These are phyloP conservation scores for Cercophora sp. DNA, from an alignment of 495 filamentous ascomycete genomes.

Conservation along the genomic window DNA sequence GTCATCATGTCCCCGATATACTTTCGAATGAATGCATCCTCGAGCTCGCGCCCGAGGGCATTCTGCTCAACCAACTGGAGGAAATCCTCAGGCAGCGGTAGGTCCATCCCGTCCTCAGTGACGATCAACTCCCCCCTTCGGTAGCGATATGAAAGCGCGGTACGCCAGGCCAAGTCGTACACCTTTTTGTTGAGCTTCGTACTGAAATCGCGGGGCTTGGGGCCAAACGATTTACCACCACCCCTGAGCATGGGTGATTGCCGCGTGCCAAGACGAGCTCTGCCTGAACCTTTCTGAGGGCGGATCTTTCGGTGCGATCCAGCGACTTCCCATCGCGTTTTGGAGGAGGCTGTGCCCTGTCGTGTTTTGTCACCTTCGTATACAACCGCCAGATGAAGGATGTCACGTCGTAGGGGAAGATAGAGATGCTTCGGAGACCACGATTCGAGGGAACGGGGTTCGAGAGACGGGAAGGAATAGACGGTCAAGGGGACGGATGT, in stretches of 20 bases:
- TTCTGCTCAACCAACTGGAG: conserved; percentile 27
- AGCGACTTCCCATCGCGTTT: conserved; percentile 78
- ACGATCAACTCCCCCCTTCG: conserved; percentile 80
- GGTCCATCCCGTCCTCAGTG: conserved; percentile 65
- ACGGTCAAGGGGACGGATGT: conserved; percentile 72
- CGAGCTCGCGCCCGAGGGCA: conserved; percentile 30
- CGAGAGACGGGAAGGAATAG: conserved; percentile 85
- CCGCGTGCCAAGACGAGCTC: conserved; percentile 71
- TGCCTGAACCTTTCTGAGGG: conserved; percentile 81
- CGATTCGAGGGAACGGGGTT: conserved; percentile 71
- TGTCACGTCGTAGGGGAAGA: conserved; percentile 82
- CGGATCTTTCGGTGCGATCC: conserved; percentile 74
- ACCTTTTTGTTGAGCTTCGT: conserved; percentile 81
- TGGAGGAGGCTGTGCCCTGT: conserved; percentile 80
- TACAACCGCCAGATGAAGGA: conserved; percentile 86
- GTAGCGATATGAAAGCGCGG: conserved; percentile 87
- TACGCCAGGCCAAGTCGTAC: conserved; percentile 95
- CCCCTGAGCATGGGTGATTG: conserved; percentile 80
- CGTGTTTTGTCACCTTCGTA: conserved; percentile 90
- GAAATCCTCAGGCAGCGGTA: conserved; percentile 48
- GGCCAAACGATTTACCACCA: conserved; percentile 83
- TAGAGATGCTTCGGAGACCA: conserved; percentile 78
- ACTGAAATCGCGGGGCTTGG: conserved; percentile 82
- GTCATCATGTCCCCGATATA: conserved; percentile 63
- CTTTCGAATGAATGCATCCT: conserved; percentile 48